Conservation (phyloP, 768 basidiomycete species). For the Suillus hirtellus region DNA sequence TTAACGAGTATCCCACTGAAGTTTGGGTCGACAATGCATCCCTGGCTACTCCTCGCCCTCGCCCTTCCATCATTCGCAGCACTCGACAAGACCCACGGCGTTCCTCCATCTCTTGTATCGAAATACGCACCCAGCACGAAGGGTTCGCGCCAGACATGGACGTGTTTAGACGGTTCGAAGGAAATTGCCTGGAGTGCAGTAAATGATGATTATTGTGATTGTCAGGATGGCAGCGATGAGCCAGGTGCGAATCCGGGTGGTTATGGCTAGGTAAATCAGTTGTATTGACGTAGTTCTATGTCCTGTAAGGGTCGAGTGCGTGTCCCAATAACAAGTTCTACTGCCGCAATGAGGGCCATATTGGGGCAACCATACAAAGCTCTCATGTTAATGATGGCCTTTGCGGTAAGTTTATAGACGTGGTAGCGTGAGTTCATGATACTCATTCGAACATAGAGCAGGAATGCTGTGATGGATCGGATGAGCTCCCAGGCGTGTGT, state of each 20-base stretch:
- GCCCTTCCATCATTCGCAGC: conserved; percentile 42
- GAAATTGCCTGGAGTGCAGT: conserved; percentile 78
- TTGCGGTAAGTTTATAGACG: conserved; percentile 65
- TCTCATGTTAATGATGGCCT: conserved; percentile 90
- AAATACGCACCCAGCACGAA: conserved; percentile 54
- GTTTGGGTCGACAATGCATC: conserved; percentile 39
- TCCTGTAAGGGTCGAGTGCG: conserved; percentile 71
- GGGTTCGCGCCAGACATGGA: conserved; percentile 54
- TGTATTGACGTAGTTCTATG: conserved; percentile 15
- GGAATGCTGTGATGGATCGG: conserved; percentile 95
- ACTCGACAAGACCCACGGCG: conserved; percentile 55
- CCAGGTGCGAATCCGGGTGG: conserved; percentile 56
- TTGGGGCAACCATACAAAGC: conserved; percentile 75
- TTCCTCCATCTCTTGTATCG: conserved; percentile 51
- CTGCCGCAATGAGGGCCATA: conserved; percentile 86
- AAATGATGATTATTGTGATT: conserved; percentile 96
- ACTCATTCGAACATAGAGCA: conserved; percentile 54
- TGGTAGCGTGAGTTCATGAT: not conserved
- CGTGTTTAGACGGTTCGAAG: conserved; percentile 78
- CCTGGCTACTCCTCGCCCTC: conserved; percentile 45
- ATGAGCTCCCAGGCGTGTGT: conserved; percentile 84
- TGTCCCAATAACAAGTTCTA: conserved; percentile 77
- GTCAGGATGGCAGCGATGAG: conserved; percentile 92
- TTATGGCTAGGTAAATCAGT: conserved; percentile 4
- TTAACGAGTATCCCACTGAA: not conserved